Base-by-base conservation (phyloP, 306 rosid genomes). In the Trifolium pratense region DNA sequence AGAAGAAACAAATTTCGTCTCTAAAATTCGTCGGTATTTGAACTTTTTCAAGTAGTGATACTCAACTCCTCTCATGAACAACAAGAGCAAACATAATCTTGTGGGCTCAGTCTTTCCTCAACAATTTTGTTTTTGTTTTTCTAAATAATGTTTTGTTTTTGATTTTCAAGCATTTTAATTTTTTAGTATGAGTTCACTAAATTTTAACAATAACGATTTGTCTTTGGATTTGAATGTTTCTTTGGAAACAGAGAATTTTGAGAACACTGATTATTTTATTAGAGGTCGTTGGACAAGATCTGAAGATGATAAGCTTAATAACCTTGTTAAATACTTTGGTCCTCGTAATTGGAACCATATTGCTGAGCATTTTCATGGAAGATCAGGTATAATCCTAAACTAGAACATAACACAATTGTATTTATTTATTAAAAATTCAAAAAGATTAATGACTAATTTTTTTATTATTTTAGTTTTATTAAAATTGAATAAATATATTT, bases 271-370 rank as follows among this genome's bases (percentile, higher is more conserved):
- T 77, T 82, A 88, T 32, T 89, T 89, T 71, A 85, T 87, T 40
- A 88, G 92, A 86, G 92, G 98, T 13, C 98, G 87, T 71, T 93
- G 98, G 98, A 88, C 89, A 57, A 93, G 96, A n/a, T 83, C 84
- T 17, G 98, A 93, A 71, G 97, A 93, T 75, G 78, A 85, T 23
- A 81, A 84, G 75, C 98, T 93, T 20, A 91, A 75, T 80, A 91
- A 88, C 34, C 96, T 91, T 61, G 97, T 93, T 31, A 77, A 86
- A 29, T 89, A 89, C 43, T 80, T 68, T 72, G 98, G 98, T 39
- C 94, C 98, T 57, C 98, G 91, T 42, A 93, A 93, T 39, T 91
- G 98, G 98, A 93, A 91, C 89, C 45, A 84, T 73, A 91, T 93
- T 17, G 94, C 98, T 5, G 90, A 86, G 12, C 64, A 84, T 45